These are phyloP conservation scores for Leptoxyphium fumago DNA, from an alignment of 2,329 filamentous ascomycete genomes.

Conservation along the genomic window DNA sequence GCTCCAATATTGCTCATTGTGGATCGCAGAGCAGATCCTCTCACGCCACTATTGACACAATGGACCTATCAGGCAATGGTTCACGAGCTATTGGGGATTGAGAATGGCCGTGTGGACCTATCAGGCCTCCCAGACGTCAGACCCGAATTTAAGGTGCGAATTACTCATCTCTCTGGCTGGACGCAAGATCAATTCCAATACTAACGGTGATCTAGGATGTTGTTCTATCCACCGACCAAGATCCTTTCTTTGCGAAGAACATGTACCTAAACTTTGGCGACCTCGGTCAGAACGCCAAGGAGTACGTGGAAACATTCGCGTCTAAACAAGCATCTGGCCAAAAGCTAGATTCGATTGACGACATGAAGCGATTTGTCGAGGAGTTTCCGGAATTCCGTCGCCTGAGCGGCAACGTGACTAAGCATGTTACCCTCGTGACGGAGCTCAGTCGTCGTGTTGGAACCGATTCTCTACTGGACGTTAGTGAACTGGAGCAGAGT, in stretches of 20 bases:
- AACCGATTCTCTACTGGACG: constrained; percentile 77
- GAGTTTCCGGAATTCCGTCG: constrained; percentile 98
- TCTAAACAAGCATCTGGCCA: constrained; percentile 92
- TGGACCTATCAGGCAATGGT: constrained; percentile 99
- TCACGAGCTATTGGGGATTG: constrained; percentile 83
- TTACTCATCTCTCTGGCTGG: neutral
- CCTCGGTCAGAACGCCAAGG: constrained; percentile 88
- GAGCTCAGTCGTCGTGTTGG: constrained; percentile 82
- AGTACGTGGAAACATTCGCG: constrained; percentile 97
- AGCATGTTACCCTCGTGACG: constrained; percentile 90
- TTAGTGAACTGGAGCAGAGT: constrained; percentile 93
- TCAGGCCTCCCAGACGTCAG: constrained; percentile 70
- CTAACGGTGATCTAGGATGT: constrained; percentile 45
- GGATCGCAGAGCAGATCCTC: constrained; percentile 83
- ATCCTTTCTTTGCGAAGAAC: constrained; percentile 98
- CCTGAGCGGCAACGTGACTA: constrained; percentile 93
- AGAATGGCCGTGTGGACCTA: constrained; percentile 86
- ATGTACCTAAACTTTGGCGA: constrained; percentile 98
- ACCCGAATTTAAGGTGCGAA: constrained; percentile 55
- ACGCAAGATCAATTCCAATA: neutral
- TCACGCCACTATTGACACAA: constrained; percentile 86
- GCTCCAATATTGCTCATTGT: constrained; percentile 82
- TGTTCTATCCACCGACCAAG: constrained; percentile 88
- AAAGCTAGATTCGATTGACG: constrained; percentile 89
- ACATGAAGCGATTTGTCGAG: constrained; percentile 99